Conservation (phyloP, 2,329 filamentous ascomycete species). For the Cordyceps cateniannulata region DNA sequence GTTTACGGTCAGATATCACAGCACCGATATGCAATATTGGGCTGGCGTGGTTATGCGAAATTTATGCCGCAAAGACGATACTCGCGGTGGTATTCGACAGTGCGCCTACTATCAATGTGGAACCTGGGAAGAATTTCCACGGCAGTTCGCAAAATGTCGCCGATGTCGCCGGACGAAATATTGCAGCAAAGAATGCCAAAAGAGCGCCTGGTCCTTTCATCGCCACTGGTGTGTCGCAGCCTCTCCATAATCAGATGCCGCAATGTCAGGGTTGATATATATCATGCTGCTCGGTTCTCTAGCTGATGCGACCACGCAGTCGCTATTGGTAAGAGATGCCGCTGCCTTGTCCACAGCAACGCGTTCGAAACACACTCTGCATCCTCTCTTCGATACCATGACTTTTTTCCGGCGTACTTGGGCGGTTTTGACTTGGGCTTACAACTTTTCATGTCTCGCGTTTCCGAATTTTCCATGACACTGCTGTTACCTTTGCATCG, state of each 20-base stretch:
- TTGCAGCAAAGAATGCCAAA: slow-evolving; percentile 99
- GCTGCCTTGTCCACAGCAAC: slow-evolving; percentile 35
- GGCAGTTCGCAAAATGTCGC: slow-evolving; percentile 96
- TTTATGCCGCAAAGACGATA: slow-evolving; percentile 95
- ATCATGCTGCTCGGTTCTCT: slow-evolving; percentile 22
- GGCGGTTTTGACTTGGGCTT: slow-evolving; percentile 7
- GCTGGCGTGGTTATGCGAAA: slow-evolving; percentile 98
- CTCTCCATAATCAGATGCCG: slow-evolving; percentile 36
- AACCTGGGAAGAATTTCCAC: slow-evolving; percentile 95
- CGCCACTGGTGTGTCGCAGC: slow-evolving; percentile 93
- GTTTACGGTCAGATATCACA: slow-evolving; percentile 92
- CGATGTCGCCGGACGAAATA: slow-evolving; percentile 95
- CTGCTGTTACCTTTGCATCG: not conserved
- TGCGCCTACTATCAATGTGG: slow-evolving; percentile 98
- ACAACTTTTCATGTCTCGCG: slow-evolving; percentile 3
- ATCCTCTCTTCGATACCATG: slow-evolving; percentile 39
- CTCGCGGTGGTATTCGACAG: slow-evolving; percentile 86
- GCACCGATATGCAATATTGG: slow-evolving; percentile 99
- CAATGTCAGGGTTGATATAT: not conserved
- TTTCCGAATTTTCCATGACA: not conserved
- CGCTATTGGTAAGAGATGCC: slow-evolving; percentile 24
- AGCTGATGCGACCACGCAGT: not conserved
- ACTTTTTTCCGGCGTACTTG: slow-evolving; percentile 20
- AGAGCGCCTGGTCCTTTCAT: slow-evolving; percentile 97
- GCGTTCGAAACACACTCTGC: slow-evolving; percentile 34